Evolutionary conservation across 2,329 filamentous ascomycete species (phyloP).

Genomic region (Stagonosporopsis cucurbitacearum): DNA sequence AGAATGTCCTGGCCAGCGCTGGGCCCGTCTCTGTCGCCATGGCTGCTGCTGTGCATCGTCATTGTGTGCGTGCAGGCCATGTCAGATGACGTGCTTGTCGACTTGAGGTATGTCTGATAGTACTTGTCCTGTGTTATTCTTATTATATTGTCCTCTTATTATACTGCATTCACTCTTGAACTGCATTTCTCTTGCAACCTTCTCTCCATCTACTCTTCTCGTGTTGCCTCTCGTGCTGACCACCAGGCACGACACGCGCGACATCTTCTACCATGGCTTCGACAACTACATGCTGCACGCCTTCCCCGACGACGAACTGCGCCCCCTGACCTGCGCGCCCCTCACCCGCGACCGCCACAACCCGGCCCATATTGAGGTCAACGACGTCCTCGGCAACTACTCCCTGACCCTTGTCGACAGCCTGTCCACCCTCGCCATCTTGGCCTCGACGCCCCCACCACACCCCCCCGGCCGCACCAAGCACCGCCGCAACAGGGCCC

Average conservation of each 20-base stretch:
- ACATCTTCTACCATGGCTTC: slow-evolving; percentile 97
- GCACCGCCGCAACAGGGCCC: slow-evolving; percentile 50
- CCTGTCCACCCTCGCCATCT: slow-evolving; percentile 88
- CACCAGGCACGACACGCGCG: slow-evolving; percentile 56
- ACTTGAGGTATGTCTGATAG: slow-evolving; percentile 52
- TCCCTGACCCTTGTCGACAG: slow-evolving; percentile 95
- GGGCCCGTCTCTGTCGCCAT: no score
- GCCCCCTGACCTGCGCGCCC: slow-evolving; percentile 82
- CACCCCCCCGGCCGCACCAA: slow-evolving; percentile 53
- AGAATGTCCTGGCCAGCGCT: not conserved
- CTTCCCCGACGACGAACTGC: slow-evolving; percentile 95
- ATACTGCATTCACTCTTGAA: no score
- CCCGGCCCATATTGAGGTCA: slow-evolving; percentile 81
- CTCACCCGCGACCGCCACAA: slow-evolving; percentile 83
- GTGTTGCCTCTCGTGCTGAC: no score
- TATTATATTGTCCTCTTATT: no score
- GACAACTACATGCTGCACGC: slow-evolving; percentile 93
- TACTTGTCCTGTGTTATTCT: no score
- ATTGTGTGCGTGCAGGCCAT: slow-evolving; percentile 50
- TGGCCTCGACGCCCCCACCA: slow-evolving; percentile 75
- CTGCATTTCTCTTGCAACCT: no score
- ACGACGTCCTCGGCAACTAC: slow-evolving; percentile 97
- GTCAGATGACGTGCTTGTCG: slow-evolving; percentile 51
- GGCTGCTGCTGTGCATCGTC: slow-evolving; percentile 38
- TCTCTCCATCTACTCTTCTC: no score